Base-by-base conservation (phyloP, 2,329 filamentous ascomycete genomes). In the Clarireedia hainanense region DNA sequence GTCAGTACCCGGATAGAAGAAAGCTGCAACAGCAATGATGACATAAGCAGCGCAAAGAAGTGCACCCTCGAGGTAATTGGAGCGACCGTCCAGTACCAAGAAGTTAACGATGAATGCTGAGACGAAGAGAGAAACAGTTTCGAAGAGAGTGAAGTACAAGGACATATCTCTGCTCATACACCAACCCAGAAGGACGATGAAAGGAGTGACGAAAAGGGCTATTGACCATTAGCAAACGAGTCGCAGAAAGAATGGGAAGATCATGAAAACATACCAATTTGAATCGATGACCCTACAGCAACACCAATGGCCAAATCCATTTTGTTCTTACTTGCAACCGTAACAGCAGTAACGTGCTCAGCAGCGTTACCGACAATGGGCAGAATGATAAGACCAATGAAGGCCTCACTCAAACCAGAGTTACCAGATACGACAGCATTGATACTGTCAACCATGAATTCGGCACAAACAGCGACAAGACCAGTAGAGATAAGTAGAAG, bases 91-190 rank as follows among this genome's bases (percentile, higher is more conserved):
- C 58, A 92, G 75, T 49, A 95, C 89, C 58, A 95, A 73, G 68
- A 94, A 95, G 72, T 92, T 94, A 71, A 92, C 88, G 60, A 95
- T 90, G 61, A 95, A 84, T 6, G 90, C 85, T 51, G 84, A 88
- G 51, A 92, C 83, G 71, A 95, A 95, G 65, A 95, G 80, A 56
- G 86, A 89, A 23, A 94, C 87, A 0, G 89, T 95, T 78, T 95
- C 89, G 71, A 95, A 95, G 49, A 90, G 79, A 58, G 89, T 89
- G 71, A 95, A 95, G 74, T 92, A 91, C 36, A 95, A 77, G 27
- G 86, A 80, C 84, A 89, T 88, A n/a, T 84, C 76, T 58, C 79
- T 80, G 58, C 77, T 72, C 69, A 88, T 79, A 58, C 78, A 79
- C 85, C 85, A 89, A n/a, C 84, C 85, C 20, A 88, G 74, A 24